Percentiles rank a stretch among this genome's conserved stretches.
These are phyloP conservation scores for Mortierella sp. DNA, from an alignment of 371 early-diverging fungal genomes.

Conservation along the genomic window DNA sequence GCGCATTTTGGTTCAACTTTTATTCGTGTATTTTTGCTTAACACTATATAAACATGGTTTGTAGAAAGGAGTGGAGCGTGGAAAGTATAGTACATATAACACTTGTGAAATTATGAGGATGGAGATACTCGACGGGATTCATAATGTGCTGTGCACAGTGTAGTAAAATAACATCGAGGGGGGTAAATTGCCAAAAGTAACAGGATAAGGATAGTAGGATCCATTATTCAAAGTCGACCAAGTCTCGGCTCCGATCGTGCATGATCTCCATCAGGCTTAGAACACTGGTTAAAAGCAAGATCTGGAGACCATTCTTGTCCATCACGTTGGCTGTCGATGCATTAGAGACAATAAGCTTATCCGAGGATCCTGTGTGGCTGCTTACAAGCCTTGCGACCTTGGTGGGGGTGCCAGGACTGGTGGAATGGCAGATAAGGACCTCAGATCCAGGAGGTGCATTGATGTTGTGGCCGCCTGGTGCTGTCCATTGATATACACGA, in stretches of 20 bases:
- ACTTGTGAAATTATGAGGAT: neutral
- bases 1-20: neutral
- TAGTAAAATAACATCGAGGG: neutral
- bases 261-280: conserved; percentile 55
- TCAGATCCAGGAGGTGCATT: conserved; percentile 44
- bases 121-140: neutral
- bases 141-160: neutral
- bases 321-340: conserved; percentile 36
- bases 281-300: conserved; percentile 48
- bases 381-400: conserved; percentile 38
- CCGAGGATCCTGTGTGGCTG: conserved; percentile 45
- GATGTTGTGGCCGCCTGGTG: conserved; percentile 30
- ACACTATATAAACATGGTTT: neutral
- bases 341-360: conserved; percentile 37
- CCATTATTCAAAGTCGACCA: conserved; percentile 49
- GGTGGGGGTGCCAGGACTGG: conserved; percentile 29
- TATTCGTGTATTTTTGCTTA: neutral
- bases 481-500: conserved; percentile 52
- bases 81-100: neutral
- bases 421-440: conserved; percentile 44
- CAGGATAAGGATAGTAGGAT: neutral
- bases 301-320: conserved; percentile 55
- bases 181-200: too few species aligned
- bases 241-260: conserved; percentile 48
- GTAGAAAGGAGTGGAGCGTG: neutral